Evolutionary conservation across 345 rosid species (phyloP), one percentile per base, ranked within the genome.

Genomic region (Dovyalis caffra): DNA sequence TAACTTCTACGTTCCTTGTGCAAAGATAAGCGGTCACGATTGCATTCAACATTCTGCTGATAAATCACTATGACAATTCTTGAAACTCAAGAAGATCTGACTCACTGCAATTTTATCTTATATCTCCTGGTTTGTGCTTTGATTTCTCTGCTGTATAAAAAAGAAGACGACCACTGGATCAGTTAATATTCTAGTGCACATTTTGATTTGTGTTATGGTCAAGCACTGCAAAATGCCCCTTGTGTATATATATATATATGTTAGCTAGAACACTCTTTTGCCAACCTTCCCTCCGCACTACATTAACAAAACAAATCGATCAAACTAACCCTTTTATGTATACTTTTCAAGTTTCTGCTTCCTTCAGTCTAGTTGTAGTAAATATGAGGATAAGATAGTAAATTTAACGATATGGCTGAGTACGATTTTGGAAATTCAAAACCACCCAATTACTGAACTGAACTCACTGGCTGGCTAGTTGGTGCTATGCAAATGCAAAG

Each of bases 401-500:
- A 28, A 25, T 26, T 8, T 14, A 20, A 11, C 14, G 26, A 65
- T 12, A 11, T 40, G 4, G 33, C 11, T 0, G 21, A 26, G 70
- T 25, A 58, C 7, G 33, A 8, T 20, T 6, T 34, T 66, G 70
- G 60, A 47, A n/a, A 51, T 6, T 69, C 8, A 69, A 14, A 28
- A 8, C 6, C 5, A n/a, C 25, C 31, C 57, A 45, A 21, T 43
- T 43, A 64, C 15, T 53, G 34, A n/a, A n/a, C n/a, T n/a, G n/a
- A n/a, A n/a, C n/a, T n/a, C n/a, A n/a, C n/a, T n/a, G n/a, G n/a
- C n/a, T n/a, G 10, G 11, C 64, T 69, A 69, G 14, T 53, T 25
- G 23, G 38, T 64, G 25, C 26, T 8, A 1, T 37, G 40, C 40
- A 37, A 75, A 3, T 33, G 80, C 43, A 35, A 32, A 65, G 81